phyloP scores from a whole-genome alignment of 176 grass and related monocot species.

The Coix lacrymajobi region DNA sequence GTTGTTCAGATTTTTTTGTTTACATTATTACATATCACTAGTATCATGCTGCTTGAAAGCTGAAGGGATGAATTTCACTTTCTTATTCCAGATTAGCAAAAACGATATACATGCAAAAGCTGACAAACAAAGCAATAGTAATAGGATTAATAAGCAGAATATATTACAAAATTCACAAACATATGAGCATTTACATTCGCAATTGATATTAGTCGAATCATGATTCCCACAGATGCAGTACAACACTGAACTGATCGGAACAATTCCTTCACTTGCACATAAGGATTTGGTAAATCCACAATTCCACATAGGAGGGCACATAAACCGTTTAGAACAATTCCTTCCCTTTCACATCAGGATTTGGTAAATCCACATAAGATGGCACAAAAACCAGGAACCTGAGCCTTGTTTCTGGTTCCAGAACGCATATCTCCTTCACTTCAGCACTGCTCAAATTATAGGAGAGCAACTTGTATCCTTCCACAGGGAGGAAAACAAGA shows the following conservation, averaged over 20 bases:
- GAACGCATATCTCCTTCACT: not conserved
- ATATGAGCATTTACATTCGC: not conserved
- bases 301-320: constrained; percentile 3
- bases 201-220: not conserved
- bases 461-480: constrained; percentile 20
- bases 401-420: not conserved
- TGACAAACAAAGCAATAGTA: not conserved
- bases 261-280: not conserved
- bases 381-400: constrained; percentile 24
- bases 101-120: not conserved
- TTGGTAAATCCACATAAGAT: not conserved
- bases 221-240: not conserved
- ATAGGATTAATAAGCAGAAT: not conserved
- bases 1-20: too few species aligned
- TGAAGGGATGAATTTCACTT: not conserved
- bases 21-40: not conserved
- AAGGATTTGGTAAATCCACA: not conserved
- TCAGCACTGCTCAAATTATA: constrained; percentile 15
- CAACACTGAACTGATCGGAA: not conserved
- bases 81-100: not conserved
- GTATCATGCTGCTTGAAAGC: not conserved
- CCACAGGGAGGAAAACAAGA: constrained; percentile 30
- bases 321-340: not conserved
- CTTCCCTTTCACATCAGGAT: not conserved
- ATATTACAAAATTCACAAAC: not conserved